A percentile compares a stretch with the other conserved stretches of the same genome.
phyloP scores from a whole-genome alignment of 257 asterid species.

The Jasminum sambac region DNA sequence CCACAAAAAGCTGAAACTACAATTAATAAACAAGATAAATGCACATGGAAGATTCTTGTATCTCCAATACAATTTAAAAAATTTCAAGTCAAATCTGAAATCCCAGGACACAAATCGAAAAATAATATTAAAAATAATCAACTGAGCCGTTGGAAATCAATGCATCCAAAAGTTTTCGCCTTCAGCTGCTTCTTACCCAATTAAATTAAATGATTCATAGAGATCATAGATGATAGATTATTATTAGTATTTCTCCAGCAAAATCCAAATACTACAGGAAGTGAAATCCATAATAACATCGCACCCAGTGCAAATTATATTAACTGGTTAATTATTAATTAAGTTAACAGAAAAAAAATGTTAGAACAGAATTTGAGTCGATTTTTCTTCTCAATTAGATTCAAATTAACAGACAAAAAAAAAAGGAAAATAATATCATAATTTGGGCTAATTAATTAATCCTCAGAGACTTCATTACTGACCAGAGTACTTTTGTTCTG shows the following conservation, averaged over 20 bases:
- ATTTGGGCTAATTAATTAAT: neutral
- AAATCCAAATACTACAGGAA: slow-evolving; percentile 31
- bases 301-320: slow-evolving; percentile 26
- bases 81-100: no score
- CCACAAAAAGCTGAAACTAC: slow-evolving; percentile 28
- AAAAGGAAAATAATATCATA: slow-evolving; percentile 17
- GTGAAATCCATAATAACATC: slow-evolving; percentile 28
- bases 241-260: slow-evolving; percentile 22
- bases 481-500: slow-evolving; percentile 32
- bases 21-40: slow-evolving; percentile 25
- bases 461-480: slow-evolving; percentile 41
- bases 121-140: no score
- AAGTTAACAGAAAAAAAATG: neutral
- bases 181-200: no score
- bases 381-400: neutral
- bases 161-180: no score
- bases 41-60: slow-evolving; percentile 49
- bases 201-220: no score
- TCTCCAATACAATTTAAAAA: slow-evolving; percentile 20
- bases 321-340: neutral
- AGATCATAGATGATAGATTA: no score
- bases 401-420: no score
- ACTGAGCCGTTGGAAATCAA: no score
- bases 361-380: neutral
- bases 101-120: no score